Evolutionary conservation across 768 basidiomycete species (phyloP).

Genomic region (Amanita inopinata): DNA sequence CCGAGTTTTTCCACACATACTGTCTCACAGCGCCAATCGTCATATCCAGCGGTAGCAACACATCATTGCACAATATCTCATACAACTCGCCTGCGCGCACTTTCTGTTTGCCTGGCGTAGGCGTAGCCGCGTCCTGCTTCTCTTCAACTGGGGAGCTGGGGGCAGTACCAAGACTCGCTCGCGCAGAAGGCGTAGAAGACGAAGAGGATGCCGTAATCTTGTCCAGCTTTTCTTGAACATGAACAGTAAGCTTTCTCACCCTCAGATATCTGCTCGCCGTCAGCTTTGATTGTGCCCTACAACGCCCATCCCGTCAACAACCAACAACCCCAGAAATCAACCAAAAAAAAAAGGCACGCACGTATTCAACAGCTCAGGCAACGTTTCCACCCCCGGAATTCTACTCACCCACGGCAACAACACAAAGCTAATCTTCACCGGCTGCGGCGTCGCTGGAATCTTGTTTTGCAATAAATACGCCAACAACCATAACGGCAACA

Average conservation of each 20-base stretch:
- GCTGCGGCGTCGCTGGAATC: slow-evolving; percentile 35
- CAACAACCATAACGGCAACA: slow-evolving; percentile 80
- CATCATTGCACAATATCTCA: slow-evolving; percentile 84
- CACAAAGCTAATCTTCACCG: slow-evolving; percentile 81
- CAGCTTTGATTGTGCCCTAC: slow-evolving; percentile 69
- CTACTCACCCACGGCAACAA: slow-evolving; percentile 66
- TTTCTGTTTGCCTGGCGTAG: slow-evolving; percentile 10
- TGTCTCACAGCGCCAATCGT: slow-evolving; percentile 87
- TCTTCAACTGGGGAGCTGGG: slow-evolving; percentile 1
- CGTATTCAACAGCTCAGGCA: slow-evolving; percentile 84
- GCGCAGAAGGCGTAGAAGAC: no score
- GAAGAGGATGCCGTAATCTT: slow-evolving; percentile 22
- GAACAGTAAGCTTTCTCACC: slow-evolving; percentile 72
- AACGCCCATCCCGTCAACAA: slow-evolving; percentile 1
- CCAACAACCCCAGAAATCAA: background rate
- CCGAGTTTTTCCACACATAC: slow-evolving; percentile 74
- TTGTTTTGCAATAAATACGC: slow-evolving; percentile 76
- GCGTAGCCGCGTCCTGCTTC: background rate
- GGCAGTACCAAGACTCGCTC: no score
- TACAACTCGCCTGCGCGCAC: slow-evolving; percentile 56
- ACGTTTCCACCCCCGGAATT: slow-evolving; percentile 43
- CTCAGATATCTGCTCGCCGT: slow-evolving; percentile 83
- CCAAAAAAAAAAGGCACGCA: slow-evolving; percentile 29
- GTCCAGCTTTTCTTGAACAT: slow-evolving; percentile 81
- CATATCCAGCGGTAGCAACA: slow-evolving; percentile 77